Evolutionary conservation across 2,329 filamentous ascomycete genomes (phyloP).

Genomic region (Beauveria sp.): DNA sequence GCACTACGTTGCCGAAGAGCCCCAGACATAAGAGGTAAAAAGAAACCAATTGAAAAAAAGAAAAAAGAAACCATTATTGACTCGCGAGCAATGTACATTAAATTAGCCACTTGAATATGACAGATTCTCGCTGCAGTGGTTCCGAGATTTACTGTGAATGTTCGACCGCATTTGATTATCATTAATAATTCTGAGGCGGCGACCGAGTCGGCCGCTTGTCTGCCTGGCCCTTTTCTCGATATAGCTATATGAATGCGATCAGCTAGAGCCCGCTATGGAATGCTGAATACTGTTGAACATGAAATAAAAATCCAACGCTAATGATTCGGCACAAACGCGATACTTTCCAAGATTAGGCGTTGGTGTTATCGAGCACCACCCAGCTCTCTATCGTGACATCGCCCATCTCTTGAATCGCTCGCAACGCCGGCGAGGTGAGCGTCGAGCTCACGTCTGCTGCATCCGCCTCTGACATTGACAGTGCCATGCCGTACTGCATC

Average conservation of each 20-base stretch:
- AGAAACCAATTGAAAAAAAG: neutral
- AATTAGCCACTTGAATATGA: constrained; percentile 1
- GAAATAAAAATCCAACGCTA: neutral
- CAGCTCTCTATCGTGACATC: neutral
- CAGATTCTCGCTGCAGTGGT: neutral
- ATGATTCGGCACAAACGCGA: neutral
- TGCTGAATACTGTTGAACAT: neutral
- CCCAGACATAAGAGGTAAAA: constrained; percentile 32
- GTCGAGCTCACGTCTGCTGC: neutral
- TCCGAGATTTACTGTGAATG: neutral
- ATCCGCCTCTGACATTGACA: neutral
- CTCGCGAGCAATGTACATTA: constrained; percentile 9
- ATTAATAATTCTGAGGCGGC: neutral
- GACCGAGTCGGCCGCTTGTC: neutral
- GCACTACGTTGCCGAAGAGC: constrained; percentile 92
- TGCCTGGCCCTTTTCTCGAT: neutral
- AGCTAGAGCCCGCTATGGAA: neutral
- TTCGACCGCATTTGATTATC: neutral
- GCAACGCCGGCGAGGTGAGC: constrained; percentile 5
- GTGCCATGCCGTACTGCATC: constrained; percentile 3
- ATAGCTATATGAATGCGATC: neutral
- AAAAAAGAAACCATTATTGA: neutral
- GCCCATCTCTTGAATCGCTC: neutral
- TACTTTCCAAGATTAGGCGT: neutral
- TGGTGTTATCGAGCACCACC: neutral